These are phyloP conservation scores for Spizellomyces sp. DNA, from an alignment of 192 early-diverging fungal genomes.

Conservation along the genomic window DNA sequence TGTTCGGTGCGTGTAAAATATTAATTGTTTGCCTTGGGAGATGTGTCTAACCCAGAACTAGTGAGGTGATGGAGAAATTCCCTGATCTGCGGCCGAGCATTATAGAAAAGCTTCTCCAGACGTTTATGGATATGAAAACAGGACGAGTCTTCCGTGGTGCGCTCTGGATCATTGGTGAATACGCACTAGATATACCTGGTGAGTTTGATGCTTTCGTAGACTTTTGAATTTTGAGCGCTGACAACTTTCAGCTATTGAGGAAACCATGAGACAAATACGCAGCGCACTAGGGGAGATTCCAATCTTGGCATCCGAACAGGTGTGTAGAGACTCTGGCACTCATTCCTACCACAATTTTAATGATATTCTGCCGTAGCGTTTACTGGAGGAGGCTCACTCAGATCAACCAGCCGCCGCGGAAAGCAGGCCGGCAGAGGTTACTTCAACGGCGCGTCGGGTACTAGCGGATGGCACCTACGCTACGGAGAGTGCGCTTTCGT, in stretches of 20 bases:
- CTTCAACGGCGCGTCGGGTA: slow-evolving; percentile 68
- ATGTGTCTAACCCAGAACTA: slow-evolving; percentile 7
- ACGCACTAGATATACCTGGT: slow-evolving; percentile 50
- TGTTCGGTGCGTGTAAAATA: slow-evolving; percentile 60
- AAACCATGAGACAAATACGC: slow-evolving; percentile 80
- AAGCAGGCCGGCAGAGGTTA: slow-evolving; percentile 31
- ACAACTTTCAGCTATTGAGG: slow-evolving; percentile 65
- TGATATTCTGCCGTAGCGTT: too few species aligned
- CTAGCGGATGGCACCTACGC: slow-evolving; percentile 98
- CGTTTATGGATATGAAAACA: slow-evolving; percentile 87
- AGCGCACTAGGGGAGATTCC: slow-evolving; percentile 89
- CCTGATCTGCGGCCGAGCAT: slow-evolving; percentile 84
- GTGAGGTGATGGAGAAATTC: slow-evolving; percentile 96
- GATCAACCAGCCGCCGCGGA: slow-evolving; percentile 53
- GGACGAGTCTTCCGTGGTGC: slow-evolving; percentile 94
- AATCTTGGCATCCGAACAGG: slow-evolving; percentile 90
- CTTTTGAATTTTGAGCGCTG: not conserved
- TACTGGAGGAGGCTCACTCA: slow-evolving; percentile 59
- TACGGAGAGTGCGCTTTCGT: slow-evolving; percentile 86
- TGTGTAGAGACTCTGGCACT: slow-evolving; percentile 41
- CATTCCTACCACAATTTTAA: slow-evolving; percentile 33
- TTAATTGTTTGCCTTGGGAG: too few species aligned
- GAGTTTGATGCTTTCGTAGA: not conserved
- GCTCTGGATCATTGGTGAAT: slow-evolving; percentile 99
- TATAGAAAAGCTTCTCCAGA: slow-evolving; percentile 75